A percentile compares a stretch with the other conserved stretches of the same genome.
Evolutionary conservation across 1,139 yeast species (phyloP).

Genomic region (Pichia sp.): DNA sequence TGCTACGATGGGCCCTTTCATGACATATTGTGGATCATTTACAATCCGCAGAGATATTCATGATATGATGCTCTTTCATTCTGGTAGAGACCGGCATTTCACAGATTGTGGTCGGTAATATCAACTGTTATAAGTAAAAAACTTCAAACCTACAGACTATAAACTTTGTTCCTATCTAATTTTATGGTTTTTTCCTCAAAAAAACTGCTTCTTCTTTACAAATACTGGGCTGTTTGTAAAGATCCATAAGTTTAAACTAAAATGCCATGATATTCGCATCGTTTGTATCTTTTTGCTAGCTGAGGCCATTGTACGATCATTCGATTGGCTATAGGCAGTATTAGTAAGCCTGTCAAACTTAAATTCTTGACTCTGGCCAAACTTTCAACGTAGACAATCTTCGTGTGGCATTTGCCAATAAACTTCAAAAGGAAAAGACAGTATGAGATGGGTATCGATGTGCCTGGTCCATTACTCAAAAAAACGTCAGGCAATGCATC

Average conservation of each 20-base stretch:
- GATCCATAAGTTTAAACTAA: conserved; percentile 36
- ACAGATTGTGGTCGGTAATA: no score
- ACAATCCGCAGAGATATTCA: no score
- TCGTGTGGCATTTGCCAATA: conserved; percentile 43
- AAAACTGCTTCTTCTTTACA: no score
- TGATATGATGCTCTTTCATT: no score
- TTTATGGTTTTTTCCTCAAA: no score
- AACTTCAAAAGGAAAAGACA: conserved; percentile 47
- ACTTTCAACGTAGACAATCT: conserved; percentile 77
- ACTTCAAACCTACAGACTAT: no score
- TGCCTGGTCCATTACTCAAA: conserved; percentile 90
- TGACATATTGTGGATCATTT: no score
- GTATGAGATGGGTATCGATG: conserved; percentile 71
- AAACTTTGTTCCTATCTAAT: no score
- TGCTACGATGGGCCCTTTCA: no score
- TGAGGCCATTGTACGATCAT: conserved; percentile 90
- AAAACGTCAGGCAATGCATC: conserved; percentile 39
- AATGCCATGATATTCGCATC: conserved; percentile 73
- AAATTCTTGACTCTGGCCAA: conserved; percentile 73
- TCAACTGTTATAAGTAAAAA: no score
- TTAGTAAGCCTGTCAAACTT: conserved; percentile 67
- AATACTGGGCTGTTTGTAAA: no score
- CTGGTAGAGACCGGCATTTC: no score
- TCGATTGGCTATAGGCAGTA: conserved; percentile 64
- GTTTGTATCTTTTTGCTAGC: conserved; percentile 42